Evolutionary conservation across 2,329 filamentous ascomycete genomes (phyloP).

Genomic region (Chrysoporthe austroafricana): DNA sequence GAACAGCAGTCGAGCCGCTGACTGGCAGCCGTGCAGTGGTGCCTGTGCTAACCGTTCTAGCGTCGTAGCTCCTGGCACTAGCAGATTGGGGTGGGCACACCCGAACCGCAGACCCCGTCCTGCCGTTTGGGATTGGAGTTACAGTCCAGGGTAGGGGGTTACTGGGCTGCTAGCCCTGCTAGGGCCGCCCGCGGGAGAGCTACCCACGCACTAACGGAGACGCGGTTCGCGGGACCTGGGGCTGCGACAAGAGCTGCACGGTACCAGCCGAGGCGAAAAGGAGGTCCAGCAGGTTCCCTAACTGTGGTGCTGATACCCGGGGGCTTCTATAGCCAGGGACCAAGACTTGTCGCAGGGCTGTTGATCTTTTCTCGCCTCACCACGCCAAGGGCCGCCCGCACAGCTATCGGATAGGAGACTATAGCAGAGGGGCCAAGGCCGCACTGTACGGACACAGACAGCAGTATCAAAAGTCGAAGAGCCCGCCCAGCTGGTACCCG

Average conservation of each 20-base stretch:
- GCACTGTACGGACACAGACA: not conserved
- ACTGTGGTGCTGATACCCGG: not conserved
- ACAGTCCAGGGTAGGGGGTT: slow-evolving; percentile 9
- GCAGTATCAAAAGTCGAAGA: not conserved
- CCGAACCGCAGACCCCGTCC: slow-evolving; percentile 6
- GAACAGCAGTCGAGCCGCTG: slow-evolving; percentile 7
- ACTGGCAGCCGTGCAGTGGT: slow-evolving; percentile 11
- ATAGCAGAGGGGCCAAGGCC: not conserved
- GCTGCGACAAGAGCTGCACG: slow-evolving; percentile 10
- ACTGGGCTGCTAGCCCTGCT: not conserved
- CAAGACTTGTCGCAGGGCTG: not conserved
- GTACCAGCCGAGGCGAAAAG: slow-evolving; percentile 10
- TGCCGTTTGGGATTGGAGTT: slow-evolving; percentile 3
- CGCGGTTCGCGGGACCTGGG: not conserved
- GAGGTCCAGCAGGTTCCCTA: slow-evolving; percentile 2
- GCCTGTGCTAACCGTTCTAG: slow-evolving; percentile 17
- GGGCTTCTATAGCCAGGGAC: slow-evolving; percentile 1
- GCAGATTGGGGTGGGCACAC: slow-evolving; percentile 18
- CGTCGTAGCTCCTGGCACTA: slow-evolving; percentile 19
- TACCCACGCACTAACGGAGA: not conserved
- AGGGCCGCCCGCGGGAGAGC: not conserved
- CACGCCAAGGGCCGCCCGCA: not conserved
- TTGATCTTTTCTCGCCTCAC: slow-evolving; percentile 2
- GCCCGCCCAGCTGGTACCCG: not conserved
- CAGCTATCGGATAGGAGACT: not conserved